Base-by-base conservation (phyloP, 192 early-diverging fungal genomes). In the Coemansia sp. region DNA sequence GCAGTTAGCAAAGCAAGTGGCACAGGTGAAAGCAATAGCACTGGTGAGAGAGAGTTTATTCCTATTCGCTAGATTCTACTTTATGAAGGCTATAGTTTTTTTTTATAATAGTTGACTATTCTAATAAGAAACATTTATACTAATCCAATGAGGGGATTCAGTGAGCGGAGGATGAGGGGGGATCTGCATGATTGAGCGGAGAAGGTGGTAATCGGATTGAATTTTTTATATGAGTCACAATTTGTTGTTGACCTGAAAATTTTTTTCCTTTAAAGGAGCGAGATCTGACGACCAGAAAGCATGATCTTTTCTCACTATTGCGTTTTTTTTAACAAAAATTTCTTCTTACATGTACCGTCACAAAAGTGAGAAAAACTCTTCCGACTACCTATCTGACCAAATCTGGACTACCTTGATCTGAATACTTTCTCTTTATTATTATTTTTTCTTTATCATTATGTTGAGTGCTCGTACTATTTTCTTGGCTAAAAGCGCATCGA, bases 311-410 rank as follows among this genome's bases (percentile, higher is more conserved):
- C 57, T 18, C 12, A 31, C 57, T 24, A 22, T 40, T 62, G 40
- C 24, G 22, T 40, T 41, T 15, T 36, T 33, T 57, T 34, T 29
- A n/a, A 27, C 27, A 27, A 27, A 27, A 27, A 27, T 34, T 39
- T 34, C 16, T 33, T 5, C 31, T 60, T 34, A 71, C 66, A 73
- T 76, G 73, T 86, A 86, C 38, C 61, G 60, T 15, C 84, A 86
- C 69, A 6, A 41, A n/a, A 74, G 68, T 71, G 84, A 86, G 57
- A 82, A 79, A 62, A 86, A 81, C 77, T 49, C 76, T 24, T 69
- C 63, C 29, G 84, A 86, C 61, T 86, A 86, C 60, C 71, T 86
- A 34, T 66, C 80, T 58, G 84, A 86, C 53, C 84, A 86, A 53
- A 68, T 86, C 47, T 86, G 84, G 84, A 86, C 79, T 65, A 71